A percentile compares a stretch with the other conserved stretches of the same genome.
These are phyloP conservation scores for Pyrenochaeta sp. DNA, from an alignment of 2,329 filamentous ascomycete species.

Conservation along the genomic window DNA sequence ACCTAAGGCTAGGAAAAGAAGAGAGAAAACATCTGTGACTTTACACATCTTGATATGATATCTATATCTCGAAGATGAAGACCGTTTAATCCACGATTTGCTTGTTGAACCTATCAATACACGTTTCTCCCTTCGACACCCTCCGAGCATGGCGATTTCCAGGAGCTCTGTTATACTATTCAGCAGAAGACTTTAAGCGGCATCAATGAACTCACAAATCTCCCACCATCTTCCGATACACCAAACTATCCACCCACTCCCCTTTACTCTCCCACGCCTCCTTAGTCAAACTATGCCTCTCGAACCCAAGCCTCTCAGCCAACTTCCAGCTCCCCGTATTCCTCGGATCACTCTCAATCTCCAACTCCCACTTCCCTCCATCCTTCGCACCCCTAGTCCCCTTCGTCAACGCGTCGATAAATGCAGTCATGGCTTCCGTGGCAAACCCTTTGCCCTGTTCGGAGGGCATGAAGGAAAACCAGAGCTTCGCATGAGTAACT, in stretches of 20 bases:
- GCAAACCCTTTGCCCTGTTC: slow-evolving; percentile 39
- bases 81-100: background rate
- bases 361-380: slow-evolving; percentile 26
- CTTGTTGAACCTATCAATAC: background rate
- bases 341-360: slow-evolving; percentile 49
- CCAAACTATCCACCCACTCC: slow-evolving; percentile 43
- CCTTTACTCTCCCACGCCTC: slow-evolving; percentile 42
- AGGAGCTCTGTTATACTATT: background rate
- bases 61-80: background rate
- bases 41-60: background rate
- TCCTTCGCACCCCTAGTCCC: slow-evolving; percentile 8
- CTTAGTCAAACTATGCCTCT: slow-evolving; percentile 33
- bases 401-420: slow-evolving; percentile 28
- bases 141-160: background rate
- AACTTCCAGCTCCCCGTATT: slow-evolving; percentile 41
- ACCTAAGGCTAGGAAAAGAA: no score
- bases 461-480: slow-evolving; percentile 41
- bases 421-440: slow-evolving; percentile 41
- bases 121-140: background rate
- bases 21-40: background rate
- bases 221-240: slow-evolving; percentile 31
- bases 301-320: slow-evolving; percentile 43
- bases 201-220: slow-evolving; percentile 14
- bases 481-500: slow-evolving; percentile 31
- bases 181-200: background rate